Conservation (phyloP, 1,284 basidiomycete genomes). For the Coniferiporia sulphurascens region DNA sequence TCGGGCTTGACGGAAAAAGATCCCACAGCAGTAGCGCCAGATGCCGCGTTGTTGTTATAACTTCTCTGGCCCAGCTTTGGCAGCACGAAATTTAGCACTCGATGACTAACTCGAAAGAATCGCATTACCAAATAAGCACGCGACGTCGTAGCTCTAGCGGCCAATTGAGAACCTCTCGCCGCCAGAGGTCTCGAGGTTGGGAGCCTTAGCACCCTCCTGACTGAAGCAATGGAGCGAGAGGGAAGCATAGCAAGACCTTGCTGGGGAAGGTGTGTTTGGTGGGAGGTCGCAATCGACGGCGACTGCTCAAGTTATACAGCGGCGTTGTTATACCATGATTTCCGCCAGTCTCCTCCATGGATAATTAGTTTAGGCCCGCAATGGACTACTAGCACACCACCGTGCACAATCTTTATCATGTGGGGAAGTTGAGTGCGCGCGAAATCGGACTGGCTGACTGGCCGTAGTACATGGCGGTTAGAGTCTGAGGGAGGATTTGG, state of each 20-base stretch:
- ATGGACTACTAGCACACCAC: not conserved
- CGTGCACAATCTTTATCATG: not conserved
- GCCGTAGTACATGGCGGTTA: not conserved
- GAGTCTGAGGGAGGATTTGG: constrained; percentile 1
- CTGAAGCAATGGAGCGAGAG: not conserved
- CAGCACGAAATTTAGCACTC: not conserved
- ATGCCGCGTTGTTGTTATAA: constrained; percentile 9
- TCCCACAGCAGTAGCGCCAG: constrained; percentile 34
- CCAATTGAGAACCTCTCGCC: not conserved
- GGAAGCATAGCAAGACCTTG: not conserved
- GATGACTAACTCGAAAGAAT: not conserved
- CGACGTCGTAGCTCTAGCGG: not conserved
- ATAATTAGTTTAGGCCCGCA: not conserved
- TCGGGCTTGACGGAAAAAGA: constrained; percentile 36
- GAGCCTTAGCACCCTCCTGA: not conserved
- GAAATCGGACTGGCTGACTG: constrained; percentile 1
- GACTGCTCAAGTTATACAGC: not conserved
- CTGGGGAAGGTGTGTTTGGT: not conserved
- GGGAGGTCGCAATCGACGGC: not conserved
- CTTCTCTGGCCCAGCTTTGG: constrained; percentile 4
- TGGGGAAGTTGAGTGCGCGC: not conserved
- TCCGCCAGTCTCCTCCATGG: too few relatives aligned
- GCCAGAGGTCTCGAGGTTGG: not conserved
- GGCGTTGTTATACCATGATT: too few relatives aligned
- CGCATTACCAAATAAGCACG: not conserved